Evolutionary conservation across 768 basidiomycete genomes (phyloP).

Genomic region (Podaxis pistillaris): DNA sequence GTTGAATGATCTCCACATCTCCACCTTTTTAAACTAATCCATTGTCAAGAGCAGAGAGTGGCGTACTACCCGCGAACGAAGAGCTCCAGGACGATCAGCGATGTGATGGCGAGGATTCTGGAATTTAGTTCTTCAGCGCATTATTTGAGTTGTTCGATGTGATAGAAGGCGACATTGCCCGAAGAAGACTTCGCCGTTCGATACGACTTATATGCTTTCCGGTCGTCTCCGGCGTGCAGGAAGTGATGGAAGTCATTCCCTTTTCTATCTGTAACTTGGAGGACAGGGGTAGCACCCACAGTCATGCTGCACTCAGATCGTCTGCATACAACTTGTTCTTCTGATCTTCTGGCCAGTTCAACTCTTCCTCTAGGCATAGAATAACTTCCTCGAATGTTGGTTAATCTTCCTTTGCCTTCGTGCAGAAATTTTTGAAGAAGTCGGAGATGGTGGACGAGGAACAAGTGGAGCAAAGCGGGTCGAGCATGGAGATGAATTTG

Average conservation of each 20-base stretch:
- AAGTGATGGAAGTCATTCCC: conserved; percentile 38
- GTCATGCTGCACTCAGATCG: conserved; percentile 44
- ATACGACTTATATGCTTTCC: conserved; percentile 58
- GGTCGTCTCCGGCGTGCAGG: conserved; percentile 34
- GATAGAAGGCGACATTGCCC: neutral
- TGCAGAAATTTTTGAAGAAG: conserved; percentile 76
- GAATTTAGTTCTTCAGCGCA: neutral
- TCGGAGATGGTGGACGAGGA: conserved; percentile 66
- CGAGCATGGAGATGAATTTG: conserved; percentile 92
- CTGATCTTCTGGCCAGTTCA: conserved; percentile 70
- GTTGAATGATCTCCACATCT: conserved; percentile 30
- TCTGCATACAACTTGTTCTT: conserved; percentile 62
- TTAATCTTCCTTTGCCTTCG: conserved; percentile 63
- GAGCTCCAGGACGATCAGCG: conserved; percentile 26
- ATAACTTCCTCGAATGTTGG: conserved; percentile 78
- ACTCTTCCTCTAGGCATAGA: conserved; percentile 80
- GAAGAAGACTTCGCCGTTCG: conserved; percentile 19
- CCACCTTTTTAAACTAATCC: conserved; percentile 3
- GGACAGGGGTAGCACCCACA: conserved; percentile 52
- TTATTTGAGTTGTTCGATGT: neutral
- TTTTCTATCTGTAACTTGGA: conserved; percentile 35
- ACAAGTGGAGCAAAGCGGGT: conserved; percentile 93
- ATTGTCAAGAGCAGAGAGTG: neutral
- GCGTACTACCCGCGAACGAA: neutral
- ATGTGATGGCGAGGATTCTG: neutral